Percentiles rank a stretch among this genome's conserved stretches.
Evolutionary conservation across 176 grass and related monocot genomes (phyloP).

Genomic region (Neostapfia colusana): DNA sequence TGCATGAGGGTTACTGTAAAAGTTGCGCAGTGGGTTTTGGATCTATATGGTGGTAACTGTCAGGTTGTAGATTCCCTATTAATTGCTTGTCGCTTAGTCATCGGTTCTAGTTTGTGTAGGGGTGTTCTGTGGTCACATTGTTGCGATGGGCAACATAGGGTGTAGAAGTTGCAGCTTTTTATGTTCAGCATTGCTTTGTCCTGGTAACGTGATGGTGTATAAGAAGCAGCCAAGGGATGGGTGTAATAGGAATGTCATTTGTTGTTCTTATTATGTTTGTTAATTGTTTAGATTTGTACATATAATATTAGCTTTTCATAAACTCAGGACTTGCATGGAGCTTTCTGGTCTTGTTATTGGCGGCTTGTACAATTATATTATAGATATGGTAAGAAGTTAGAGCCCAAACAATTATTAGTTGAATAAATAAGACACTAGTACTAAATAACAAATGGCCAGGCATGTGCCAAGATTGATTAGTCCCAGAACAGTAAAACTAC

Average conservation of each 20-base stretch:
- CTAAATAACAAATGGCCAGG: neutral
- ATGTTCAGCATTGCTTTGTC: neutral
- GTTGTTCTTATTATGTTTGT: neutral
- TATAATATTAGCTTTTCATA: too few species aligned
- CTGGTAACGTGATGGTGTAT: too few species aligned
- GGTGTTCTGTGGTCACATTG: too few species aligned
- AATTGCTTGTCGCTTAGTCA: neutral
- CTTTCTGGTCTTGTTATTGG: neutral
- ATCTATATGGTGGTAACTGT: neutral
- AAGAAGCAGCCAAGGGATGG: neutral
- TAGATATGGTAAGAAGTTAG: conserved; percentile 24
- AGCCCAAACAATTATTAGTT: conserved; percentile 1
- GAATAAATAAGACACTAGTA: conserved; percentile 5
- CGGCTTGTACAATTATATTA: neutral
- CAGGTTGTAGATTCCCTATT: neutral
- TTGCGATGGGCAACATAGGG: too few species aligned
- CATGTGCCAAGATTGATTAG: neutral
- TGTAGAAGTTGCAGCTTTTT: neutral
- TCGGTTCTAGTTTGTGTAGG: neutral
- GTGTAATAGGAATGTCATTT: neutral
- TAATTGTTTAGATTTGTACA: neutral
- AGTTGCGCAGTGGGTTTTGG: neutral
- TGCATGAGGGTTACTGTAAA: neutral
- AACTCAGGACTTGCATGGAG: neutral
- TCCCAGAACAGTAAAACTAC: neutral